Conservation (phyloP, 768 basidiomycete species). For the Artomyces pyxidatus region DNA sequence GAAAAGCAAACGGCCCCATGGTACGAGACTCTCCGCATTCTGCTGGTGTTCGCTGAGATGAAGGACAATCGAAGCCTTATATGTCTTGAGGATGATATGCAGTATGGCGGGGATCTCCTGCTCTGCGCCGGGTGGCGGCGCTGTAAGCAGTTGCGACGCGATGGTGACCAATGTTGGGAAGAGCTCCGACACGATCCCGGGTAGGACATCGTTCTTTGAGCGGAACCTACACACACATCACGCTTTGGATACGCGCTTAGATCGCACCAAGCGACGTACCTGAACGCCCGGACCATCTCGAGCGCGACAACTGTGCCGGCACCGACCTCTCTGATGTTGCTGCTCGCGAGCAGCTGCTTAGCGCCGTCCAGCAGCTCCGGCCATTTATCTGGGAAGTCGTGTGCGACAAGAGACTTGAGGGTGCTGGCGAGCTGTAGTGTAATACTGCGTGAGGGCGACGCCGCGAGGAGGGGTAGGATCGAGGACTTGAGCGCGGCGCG, state of each 20-base stretch:
- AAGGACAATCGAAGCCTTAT: conserved; percentile 75
- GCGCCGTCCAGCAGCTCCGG: conserved; percentile 58
- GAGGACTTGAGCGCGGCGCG: conserved; percentile 61
- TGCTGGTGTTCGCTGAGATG: conserved; percentile 71
- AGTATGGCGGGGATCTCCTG: conserved; percentile 78
- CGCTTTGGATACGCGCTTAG: too few relatives aligned
- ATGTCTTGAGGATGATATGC: conserved; percentile 81
- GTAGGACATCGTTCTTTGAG: conserved; percentile 51
- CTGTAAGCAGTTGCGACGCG: conserved; percentile 58
- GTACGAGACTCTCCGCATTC: conserved; percentile 63
- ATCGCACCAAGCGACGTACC: conserved; percentile 31
- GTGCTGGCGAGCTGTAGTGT: conserved; percentile 69
- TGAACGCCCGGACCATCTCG: conserved; percentile 72
- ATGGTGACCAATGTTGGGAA: conserved; percentile 76
- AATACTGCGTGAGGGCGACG: conserved; percentile 56
- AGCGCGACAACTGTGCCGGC: conserved; percentile 74
- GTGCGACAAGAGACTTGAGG: conserved; percentile 63
- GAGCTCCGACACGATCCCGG: conserved; percentile 47
- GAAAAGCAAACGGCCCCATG: conserved; percentile 84
- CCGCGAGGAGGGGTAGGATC: conserved; percentile 63
- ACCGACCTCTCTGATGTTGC: conserved; percentile 63
- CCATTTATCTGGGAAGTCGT: conserved; percentile 80
- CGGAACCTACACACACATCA: conserved; percentile 75
- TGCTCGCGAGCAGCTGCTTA: conserved; percentile 52
- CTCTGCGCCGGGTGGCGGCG: conserved; percentile 46